These are phyloP conservation scores for Solanum sejunctum DNA, from an alignment of 257 asterid species.

Conservation along the genomic window DNA sequence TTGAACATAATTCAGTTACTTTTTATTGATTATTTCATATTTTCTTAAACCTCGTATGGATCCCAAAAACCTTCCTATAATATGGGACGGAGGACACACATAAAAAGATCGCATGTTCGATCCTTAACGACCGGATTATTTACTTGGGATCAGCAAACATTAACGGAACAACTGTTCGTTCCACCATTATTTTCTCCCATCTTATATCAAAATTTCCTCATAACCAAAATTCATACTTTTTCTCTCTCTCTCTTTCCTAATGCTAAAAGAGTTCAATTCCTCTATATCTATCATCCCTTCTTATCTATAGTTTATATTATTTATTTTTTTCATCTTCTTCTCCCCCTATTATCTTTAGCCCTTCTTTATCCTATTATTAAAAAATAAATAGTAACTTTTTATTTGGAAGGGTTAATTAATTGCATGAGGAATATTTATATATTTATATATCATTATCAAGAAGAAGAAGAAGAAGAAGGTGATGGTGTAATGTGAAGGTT, in stretches of 20 bases:
- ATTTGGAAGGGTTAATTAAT: not conserved
- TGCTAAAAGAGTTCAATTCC: not conserved
- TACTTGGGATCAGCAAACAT: not conserved
- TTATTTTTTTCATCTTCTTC: not conserved
- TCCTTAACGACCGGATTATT: not conserved
- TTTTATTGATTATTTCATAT: too few species aligned
- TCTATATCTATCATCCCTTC: not conserved
- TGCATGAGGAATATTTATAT: not conserved
- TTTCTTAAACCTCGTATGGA: not conserved
- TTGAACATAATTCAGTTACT: too few species aligned
- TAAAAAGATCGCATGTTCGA: not conserved
- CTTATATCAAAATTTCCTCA: not conserved
- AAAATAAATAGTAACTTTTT: not conserved
- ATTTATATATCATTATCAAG: not conserved
- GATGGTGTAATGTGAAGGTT: conserved; percentile 11
- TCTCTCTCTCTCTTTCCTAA: not conserved
- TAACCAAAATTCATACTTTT: not conserved
- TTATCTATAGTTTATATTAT: not conserved
- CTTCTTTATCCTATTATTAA: not conserved
- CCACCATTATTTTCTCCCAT: conserved; percentile 4
- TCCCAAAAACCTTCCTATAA: fast-evolving
- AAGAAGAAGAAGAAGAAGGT: not conserved
- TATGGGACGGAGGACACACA: not conserved
- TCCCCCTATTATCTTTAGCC: not conserved
- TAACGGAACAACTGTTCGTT: conserved; percentile 14